These are phyloP conservation scores for Anthoceros angustus DNA, from an alignment of 225 moss, liverwort and hornwort species.

Conservation along the genomic window DNA sequence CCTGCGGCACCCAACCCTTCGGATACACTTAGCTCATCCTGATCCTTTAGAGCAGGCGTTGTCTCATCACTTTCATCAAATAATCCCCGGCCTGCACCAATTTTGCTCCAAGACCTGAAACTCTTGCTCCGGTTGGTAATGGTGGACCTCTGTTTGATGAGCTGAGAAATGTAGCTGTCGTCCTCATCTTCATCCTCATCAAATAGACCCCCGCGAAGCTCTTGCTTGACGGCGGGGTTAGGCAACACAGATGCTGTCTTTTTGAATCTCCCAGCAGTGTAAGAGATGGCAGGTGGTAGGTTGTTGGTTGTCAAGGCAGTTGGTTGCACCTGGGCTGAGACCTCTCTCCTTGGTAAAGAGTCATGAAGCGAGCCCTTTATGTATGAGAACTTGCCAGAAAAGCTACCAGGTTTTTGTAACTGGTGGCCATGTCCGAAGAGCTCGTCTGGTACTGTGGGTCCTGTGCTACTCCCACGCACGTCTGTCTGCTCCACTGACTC, in stretches of 20 bases:
- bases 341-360: background rate
- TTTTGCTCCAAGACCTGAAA: background rate
- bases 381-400: background rate
- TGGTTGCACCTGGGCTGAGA: background rate
- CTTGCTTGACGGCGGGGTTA: background rate
- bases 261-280: background rate
- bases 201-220: background rate
- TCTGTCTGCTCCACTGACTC: too few species aligned
- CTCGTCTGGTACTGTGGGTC: background rate
- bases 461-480: background rate
- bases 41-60: background rate
- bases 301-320: background rate
- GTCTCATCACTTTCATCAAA: background rate
- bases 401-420: background rate
- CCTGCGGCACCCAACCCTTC: too few species aligned
- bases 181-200: background rate
- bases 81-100: background rate
- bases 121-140: background rate
- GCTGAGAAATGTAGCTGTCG: background rate
- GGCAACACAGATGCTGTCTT: background rate
- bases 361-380: background rate
- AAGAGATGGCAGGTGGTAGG: background rate
- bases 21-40: background rate
- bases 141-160: background rate
- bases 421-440: background rate